Evolutionary conservation across 805 yeast species (phyloP).

Genomic region (Trichomonascus vanleenenianus): DNA sequence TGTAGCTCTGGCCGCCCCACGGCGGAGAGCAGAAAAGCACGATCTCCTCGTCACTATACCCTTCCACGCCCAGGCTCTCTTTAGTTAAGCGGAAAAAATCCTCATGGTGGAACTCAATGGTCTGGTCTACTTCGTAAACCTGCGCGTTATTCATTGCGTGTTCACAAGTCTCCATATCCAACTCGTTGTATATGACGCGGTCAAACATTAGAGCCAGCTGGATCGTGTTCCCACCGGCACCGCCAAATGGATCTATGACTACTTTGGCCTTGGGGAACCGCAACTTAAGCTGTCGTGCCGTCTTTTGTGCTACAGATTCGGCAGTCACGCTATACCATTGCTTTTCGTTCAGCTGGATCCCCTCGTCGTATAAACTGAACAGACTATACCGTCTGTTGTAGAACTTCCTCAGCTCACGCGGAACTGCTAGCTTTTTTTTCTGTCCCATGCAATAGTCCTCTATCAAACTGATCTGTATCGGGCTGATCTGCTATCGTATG

Average conservation of each 20-base stretch:
- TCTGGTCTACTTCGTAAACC: constrained; percentile 49
- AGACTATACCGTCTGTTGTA: constrained; percentile 42
- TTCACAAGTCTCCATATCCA: constrained; percentile 13
- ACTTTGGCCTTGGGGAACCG: constrained; percentile 15
- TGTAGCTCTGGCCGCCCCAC: constrained; percentile 76
- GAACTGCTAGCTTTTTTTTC: not conserved
- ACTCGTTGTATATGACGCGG: constrained; percentile 22
- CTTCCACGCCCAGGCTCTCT: not conserved
- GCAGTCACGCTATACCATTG: constrained; percentile 89
- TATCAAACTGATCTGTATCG: too few species aligned
- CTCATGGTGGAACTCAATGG: constrained; percentile 40
- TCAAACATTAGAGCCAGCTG: constrained; percentile 51
- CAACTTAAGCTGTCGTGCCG: constrained; percentile 19
- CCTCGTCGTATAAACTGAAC: constrained; percentile 59
- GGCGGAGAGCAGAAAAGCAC: constrained; percentile 72
- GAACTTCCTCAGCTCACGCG: constrained; percentile 8
- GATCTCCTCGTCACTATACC: constrained; percentile 31
- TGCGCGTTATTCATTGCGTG: constrained; percentile 45
- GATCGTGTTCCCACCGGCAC: constrained; percentile 82
- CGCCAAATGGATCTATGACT: constrained; percentile 67
- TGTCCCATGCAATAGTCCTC: not conserved
- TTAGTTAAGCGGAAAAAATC: constrained; percentile 39
- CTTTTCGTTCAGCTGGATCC: constrained; percentile 60
- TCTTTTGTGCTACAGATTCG: constrained; percentile 54
- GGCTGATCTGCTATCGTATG: too few species aligned